phyloP scores from a whole-genome alignment of 768 basidiomycete genomes.

The Trichaptum fuscoviolaceum region DNA sequence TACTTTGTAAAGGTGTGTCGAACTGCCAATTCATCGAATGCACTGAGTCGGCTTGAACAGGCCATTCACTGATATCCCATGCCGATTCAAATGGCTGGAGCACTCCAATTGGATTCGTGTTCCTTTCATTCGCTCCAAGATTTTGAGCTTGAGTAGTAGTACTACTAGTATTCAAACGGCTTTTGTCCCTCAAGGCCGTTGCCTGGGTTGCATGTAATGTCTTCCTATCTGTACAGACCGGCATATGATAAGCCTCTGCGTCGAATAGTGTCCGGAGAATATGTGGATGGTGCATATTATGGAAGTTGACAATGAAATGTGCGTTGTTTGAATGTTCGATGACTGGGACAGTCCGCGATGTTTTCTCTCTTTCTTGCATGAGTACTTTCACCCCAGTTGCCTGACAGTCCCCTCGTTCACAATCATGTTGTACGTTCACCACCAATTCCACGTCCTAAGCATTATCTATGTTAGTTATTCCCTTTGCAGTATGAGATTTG shows the following conservation, averaged over 20 bases:
- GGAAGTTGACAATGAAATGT: constrained; percentile 15
- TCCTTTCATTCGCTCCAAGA: too few relatives aligned
- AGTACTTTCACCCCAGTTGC: not conserved
- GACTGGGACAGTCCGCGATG: not conserved
- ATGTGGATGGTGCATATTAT: constrained; percentile 11
- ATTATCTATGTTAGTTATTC: not conserved
- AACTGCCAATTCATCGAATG: too few relatives aligned
- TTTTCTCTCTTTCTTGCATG: constrained; percentile 9
- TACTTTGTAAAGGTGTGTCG: too few relatives aligned
- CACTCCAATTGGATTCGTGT: too few relatives aligned
- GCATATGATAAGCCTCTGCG: constrained; percentile 5
- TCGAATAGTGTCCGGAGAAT: constrained; percentile 9
- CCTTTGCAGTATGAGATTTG: too few relatives aligned
- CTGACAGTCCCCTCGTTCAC: constrained; percentile 8
- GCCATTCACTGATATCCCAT: too few relatives aligned
- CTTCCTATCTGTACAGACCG: constrained; percentile 3
- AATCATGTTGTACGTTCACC: constrained; percentile 17
- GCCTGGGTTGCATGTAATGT: constrained; percentile 1
- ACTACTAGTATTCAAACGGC: too few relatives aligned
- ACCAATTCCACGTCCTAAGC: constrained; percentile 7
- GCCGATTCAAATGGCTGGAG: too few relatives aligned
- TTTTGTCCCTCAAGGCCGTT: too few relatives aligned
- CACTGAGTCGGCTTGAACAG: too few relatives aligned
- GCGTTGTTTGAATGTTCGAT: constrained; percentile 9
- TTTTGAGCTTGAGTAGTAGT: too few relatives aligned